phyloP scores from a whole-genome alignment of 2,329 filamentous ascomycete genomes.

The Nannizzia gypsea region DNA sequence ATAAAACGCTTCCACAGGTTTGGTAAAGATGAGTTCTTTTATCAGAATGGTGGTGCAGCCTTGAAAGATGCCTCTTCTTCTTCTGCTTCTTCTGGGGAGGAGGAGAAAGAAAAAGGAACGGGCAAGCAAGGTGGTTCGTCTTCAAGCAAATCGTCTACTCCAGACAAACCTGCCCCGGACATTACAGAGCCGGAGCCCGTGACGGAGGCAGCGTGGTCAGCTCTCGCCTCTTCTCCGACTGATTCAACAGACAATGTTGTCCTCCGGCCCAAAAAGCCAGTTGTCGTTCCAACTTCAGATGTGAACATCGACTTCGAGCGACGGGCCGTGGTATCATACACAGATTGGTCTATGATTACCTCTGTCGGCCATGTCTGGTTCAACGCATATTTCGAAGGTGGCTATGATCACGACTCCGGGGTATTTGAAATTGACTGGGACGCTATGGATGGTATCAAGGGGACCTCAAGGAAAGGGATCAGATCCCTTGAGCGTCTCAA shows the following conservation, averaged over 20 bases:
- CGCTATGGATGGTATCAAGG: slow-evolving; percentile 87
- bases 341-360: slow-evolving; percentile 77
- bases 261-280: slow-evolving; percentile 56
- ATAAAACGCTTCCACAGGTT: slow-evolving; percentile 81
- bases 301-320: slow-evolving; percentile 84
- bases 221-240: slow-evolving; percentile 27
- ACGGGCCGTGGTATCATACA: slow-evolving; percentile 63
- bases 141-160: neutral
- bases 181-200: slow-evolving; percentile 15
- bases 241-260: slow-evolving; percentile 49
- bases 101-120: neutral
- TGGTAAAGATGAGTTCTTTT: slow-evolving; percentile 52
- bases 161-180: slow-evolving; percentile 8
- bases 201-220: slow-evolving; percentile 18
- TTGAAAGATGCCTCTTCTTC: slow-evolving; percentile 24
- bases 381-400: slow-evolving; percentile 87
- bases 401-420: slow-evolving; percentile 55
- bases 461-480: slow-evolving; percentile 68
- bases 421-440: slow-evolving; percentile 63
- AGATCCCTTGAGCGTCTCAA: slow-evolving; percentile 69
- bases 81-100: slow-evolving; percentile 20
- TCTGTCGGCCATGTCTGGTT: slow-evolving; percentile 95
- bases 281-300: slow-evolving; percentile 69
- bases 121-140: neutral
- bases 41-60: slow-evolving; percentile 27